phyloP scores from a whole-genome alignment of 2,329 filamentous ascomycete genomes.

The Hymenoscyphus repandus region DNA sequence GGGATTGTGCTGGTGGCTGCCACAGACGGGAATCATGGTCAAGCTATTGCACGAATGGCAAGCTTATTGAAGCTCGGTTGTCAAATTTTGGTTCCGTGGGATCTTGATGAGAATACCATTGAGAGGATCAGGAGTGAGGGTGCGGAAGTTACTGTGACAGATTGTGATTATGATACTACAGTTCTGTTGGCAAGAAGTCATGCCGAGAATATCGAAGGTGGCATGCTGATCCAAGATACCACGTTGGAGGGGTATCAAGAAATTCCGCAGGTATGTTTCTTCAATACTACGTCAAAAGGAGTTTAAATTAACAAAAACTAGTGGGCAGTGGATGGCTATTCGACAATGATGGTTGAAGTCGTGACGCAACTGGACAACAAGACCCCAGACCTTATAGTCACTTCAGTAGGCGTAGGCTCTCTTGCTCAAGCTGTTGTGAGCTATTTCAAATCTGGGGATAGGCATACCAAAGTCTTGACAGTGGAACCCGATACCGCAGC shows the following conservation, averaged over 20 bases:
- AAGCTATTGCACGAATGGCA: slow-evolving; percentile 67
- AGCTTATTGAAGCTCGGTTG: slow-evolving; percentile 49
- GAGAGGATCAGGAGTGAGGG: slow-evolving; percentile 56
- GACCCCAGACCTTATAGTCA: slow-evolving; percentile 48
- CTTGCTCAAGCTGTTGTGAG: slow-evolving; percentile 64
- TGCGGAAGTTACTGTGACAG: slow-evolving; percentile 48
- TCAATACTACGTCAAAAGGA: not conserved
- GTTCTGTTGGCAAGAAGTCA: slow-evolving; percentile 43
- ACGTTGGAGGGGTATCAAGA: slow-evolving; percentile 61
- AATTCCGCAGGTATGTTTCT: slow-evolving; percentile 41
- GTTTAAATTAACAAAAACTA: slow-evolving; percentile 18
- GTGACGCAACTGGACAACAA: slow-evolving; percentile 51
- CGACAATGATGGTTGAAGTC: slow-evolving; percentile 64
- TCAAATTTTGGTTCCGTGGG: slow-evolving; percentile 57
- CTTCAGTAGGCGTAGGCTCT: slow-evolving; percentile 68
- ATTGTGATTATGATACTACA: slow-evolving; percentile 61
- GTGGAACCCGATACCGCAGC: slow-evolving; percentile 66
- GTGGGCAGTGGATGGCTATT: slow-evolving; percentile 76
- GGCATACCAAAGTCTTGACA: slow-evolving; percentile 44
- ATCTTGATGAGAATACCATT: slow-evolving; percentile 49
- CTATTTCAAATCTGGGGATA: slow-evolving; percentile 54
- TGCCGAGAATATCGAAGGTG: slow-evolving; percentile 35
- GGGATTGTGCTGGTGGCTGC: slow-evolving; percentile 51
- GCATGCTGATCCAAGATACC: slow-evolving; percentile 63
- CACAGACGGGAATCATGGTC: slow-evolving; percentile 73